phyloP scores from a whole-genome alignment of 2,329 filamentous ascomycete genomes.

The Calonectria pauciramosa region DNA sequence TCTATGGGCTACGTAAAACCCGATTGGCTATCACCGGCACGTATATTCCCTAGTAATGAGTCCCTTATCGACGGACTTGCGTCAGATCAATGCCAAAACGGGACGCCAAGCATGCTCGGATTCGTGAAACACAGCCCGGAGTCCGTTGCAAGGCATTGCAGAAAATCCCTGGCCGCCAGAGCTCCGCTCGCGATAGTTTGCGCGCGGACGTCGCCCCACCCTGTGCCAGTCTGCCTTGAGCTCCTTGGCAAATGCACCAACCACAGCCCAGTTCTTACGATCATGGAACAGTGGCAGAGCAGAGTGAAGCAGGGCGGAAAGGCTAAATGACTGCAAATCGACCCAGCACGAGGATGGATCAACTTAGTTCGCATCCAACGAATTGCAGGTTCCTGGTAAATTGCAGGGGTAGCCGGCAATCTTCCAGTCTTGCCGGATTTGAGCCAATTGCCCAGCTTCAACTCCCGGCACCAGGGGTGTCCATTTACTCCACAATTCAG shows the following conservation, averaged over 20 bases:
- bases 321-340: not conserved
- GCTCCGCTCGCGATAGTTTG: constrained; percentile 6
- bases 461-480: not conserved
- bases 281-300: not conserved
- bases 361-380: not conserved
- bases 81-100: not conserved
- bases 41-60: not conserved
- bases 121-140: not conserved
- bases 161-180: not conserved
- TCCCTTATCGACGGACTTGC: not conserved
- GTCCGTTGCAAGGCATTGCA: not conserved
- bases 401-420: not conserved
- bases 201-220: not conserved
- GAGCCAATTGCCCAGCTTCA: too few species aligned
- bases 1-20: not conserved
- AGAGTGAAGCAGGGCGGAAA: not conserved
- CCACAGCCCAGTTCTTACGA: not conserved
- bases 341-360: not conserved
- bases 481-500: not conserved
- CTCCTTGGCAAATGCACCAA: not conserved
- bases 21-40: not conserved
- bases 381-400: not conserved
- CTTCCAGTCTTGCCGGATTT: not conserved
- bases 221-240: not conserved
- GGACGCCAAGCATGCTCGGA: not conserved